Base-by-base conservation (phyloP, 192 early-diverging fungal species). In the Chytriomyces sp. region DNA sequence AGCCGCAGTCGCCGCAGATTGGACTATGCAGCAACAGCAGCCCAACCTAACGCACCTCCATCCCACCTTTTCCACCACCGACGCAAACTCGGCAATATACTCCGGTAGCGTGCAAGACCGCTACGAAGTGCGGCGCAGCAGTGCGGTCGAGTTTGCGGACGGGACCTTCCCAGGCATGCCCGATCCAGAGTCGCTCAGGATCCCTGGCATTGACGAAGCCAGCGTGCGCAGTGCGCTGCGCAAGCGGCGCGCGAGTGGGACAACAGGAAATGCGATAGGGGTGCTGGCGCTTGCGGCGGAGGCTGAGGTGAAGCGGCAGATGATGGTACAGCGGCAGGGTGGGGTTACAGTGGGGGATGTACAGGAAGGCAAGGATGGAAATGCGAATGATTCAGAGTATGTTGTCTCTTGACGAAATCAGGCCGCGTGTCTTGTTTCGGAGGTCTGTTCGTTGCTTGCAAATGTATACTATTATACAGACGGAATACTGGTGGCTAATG, bases 191-290 rank as follows among this genome's bases (percentile, higher is more conserved):
- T 1, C 44, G 1, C 17, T 49, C 17, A 7, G 19, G 7, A 19
- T 44, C 19, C 41, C 41, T 7, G 41, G 41, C 19, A 49, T 49
- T 14, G 3, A 49, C 22, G 44, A 3, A n/a, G 44, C 44, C 2
- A 1, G 44, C 1, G 14, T 49, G 14, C 17, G 22, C 14, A 49
- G 22, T 49, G 44, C 44, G 17, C 22, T 49, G 22, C 1, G 44
- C 17, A 49, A 61, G 33, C 59, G 59, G 33, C 59, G 59, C 32
- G 59, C 59, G 38, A 61, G 59, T 25, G 59, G 59, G 14, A 61
- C 59, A 10, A 61, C 59, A n/a, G 56, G 56, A 36, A 36, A 25
- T 22, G 30, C 26, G 17, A 61, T 61, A n/a, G 59, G 59, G 7
- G 28, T 61, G 12, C 59, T 61, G 6, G 59, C 59, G 5, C 34